phyloP scores from a whole-genome alignment of 2,329 filamentous ascomycete genomes.

The Colletotrichum sp. region DNA sequence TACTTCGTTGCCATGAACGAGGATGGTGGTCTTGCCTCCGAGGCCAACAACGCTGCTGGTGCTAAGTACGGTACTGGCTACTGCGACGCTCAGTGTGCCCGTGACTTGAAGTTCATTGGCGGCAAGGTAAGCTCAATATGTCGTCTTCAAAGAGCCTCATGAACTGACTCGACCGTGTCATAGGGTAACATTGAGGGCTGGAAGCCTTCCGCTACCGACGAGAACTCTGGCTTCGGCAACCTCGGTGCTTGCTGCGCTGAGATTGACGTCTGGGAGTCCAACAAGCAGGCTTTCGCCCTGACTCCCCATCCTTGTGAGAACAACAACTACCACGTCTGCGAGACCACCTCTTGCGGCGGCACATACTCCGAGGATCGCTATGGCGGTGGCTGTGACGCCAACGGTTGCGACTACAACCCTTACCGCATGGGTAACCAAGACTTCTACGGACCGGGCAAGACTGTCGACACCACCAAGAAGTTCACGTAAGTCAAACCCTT shows the following conservation, averaged over 20 bases:
- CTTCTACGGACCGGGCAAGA: conserved; percentile 65
- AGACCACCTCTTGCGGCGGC: conserved; percentile 46
- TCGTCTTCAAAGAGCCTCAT: fast-evolving
- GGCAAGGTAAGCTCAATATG: conserved; percentile 32
- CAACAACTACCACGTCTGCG: conserved; percentile 24
- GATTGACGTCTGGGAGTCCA: conserved; percentile 31
- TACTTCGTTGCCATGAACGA: conserved; percentile 49
- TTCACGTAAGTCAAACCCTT: conserved; percentile 44
- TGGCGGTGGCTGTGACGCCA: conserved; percentile 65
- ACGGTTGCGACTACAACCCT: conserved; percentile 71
- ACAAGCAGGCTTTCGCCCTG: conserved; percentile 27
- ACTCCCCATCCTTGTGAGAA: conserved; percentile 27
- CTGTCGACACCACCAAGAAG: conserved; percentile 60
- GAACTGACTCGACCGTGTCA: background rate
- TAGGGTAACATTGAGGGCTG: conserved; percentile 29
- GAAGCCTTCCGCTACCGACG: conserved; percentile 24
- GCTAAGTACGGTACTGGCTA: conserved; percentile 63
- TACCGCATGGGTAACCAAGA: conserved; percentile 63
- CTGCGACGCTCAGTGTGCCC: conserved; percentile 54
- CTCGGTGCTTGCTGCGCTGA: conserved; percentile 29
- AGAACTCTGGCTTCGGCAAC: conserved; percentile 25
- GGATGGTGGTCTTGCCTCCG: conserved; percentile 53
- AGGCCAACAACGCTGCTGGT: conserved; percentile 47
- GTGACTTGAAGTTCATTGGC: conserved; percentile 55
- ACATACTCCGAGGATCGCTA: conserved; percentile 56